Evolutionary conservation across 2,329 filamentous ascomycete species (phyloP), one percentile per base, ranked within the genome.

Genomic region (Hypoxylon sp.): DNA sequence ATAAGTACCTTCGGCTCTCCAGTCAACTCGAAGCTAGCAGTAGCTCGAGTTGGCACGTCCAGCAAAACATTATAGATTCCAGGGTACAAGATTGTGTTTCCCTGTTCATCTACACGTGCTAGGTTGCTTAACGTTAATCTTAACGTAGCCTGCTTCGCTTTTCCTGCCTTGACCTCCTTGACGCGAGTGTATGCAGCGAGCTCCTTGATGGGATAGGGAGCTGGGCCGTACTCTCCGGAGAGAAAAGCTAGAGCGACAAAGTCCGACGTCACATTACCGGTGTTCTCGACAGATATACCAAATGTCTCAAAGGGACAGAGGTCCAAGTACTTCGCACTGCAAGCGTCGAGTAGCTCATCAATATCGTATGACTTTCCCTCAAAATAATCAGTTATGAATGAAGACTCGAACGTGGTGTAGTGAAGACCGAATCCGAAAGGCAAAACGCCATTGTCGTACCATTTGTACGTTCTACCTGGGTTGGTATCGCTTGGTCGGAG

Each of bases 381-480:
- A 3, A 58, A 44, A 7, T 31, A 32, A 16, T 51, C 35, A n/a
- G 46, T 3, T 20, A 12, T 41, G 31, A 66, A 62, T 1, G 55
- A 35, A 6, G 62, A 53, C n/a, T 63, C 42, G 44, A 79, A 79
- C 13, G 67, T 75, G 7, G 77, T 79, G 64, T 80, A 79, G 60
- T 78, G 75, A 25, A 79, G 61, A 1, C 77, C 77, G 51, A 69
- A 71, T 2, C 76, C 78, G 53, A 79, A 80, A 2, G 72, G 70
- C 41, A 73, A 67, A 6, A 78, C 67, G 0, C 62, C 68, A n/a
- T 70, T 66, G n/a, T 72, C 71, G 60, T 77, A 80, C 75, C 76
- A 80, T 50, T 73, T 75, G 57, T 80, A 80, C 4, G 78, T 81
- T 19, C 77, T 67, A 1, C 77, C 76, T 1, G 77, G 75, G 30